Evolutionary conservation across 1,284 basidiomycete species (phyloP).

Genomic region (Apiotrichum laibachii): DNA sequence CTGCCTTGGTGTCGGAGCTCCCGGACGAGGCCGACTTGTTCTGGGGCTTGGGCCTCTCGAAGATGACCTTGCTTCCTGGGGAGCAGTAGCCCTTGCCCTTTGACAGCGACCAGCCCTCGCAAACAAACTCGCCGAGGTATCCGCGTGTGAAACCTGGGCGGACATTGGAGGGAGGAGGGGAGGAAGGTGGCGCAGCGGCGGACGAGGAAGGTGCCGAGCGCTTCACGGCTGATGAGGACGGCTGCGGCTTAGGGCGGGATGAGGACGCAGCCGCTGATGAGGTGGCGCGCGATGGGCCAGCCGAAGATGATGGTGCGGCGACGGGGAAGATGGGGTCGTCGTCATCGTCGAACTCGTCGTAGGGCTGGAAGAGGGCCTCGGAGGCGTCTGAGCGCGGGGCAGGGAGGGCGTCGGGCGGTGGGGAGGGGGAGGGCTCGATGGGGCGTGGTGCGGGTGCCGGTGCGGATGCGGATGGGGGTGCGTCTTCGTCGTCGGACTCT

Average conservation of each 20-base stretch:
- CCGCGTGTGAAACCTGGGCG: conserved; percentile 35
- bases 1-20: conserved; percentile 28
- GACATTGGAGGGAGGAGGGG: conserved; percentile 10
- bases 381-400: neutral
- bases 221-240: conserved; percentile 15
- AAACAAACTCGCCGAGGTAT: conserved; percentile 51
- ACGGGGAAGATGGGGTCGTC: conserved; percentile 8
- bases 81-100: conserved; percentile 52
- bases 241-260: conserved; percentile 17
- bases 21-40: conserved; percentile 21
- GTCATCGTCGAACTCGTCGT: conserved; percentile 5
- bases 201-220: conserved; percentile 23
- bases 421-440: neutral
- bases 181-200: conserved; percentile 22
- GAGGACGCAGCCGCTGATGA: conserved; percentile 20
- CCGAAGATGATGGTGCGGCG: neutral
- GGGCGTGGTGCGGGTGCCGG: neutral
- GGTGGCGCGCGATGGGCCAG: conserved; percentile 8
- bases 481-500: conserved; percentile 22
- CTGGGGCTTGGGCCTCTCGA: conserved; percentile 42
- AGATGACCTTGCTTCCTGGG: conserved; percentile 43
- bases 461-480: neutral
- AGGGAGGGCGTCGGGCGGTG: neutral
- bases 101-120: conserved; percentile 50
- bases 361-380: conserved; percentile 17